A percentile compares a stretch with the other conserved stretches of the same genome.
These are phyloP conservation scores for Phalaenopsis aphrodite DNA, from an alignment of 106 monocot genomes.

Conservation along the genomic window DNA sequence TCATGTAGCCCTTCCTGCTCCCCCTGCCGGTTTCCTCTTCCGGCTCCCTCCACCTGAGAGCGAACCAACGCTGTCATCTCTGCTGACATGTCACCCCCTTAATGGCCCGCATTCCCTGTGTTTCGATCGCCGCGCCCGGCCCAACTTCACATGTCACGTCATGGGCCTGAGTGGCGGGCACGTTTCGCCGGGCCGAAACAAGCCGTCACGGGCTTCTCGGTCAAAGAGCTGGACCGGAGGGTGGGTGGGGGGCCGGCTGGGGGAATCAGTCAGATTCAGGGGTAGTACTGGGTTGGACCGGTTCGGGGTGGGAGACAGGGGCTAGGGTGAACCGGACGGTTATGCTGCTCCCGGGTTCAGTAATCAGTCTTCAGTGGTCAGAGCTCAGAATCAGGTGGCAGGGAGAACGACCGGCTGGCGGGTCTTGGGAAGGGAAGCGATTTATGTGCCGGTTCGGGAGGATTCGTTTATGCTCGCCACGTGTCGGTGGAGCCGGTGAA, in stretches of 20 bases:
- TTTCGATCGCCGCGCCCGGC: neutral
- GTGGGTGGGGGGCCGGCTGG: neutral
- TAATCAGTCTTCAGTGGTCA: neutral
- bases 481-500: neutral
- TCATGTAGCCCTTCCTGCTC: neutral
- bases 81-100: neutral
- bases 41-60: neutral
- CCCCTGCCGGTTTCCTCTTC: neutral
- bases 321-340: neutral
- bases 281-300: neutral
- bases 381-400: slow-evolving; percentile 7
- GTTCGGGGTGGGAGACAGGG: neutral
- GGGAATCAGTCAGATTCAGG: neutral
- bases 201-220: slow-evolving; percentile 11
- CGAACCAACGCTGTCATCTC: neutral
- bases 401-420: neutral
- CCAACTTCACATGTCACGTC: neutral
- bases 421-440: neutral
- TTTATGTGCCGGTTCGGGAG: too few species aligned
- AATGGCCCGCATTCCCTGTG: neutral
- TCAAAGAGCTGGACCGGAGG: neutral
- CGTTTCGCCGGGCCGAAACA: neutral
- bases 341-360: neutral
- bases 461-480: neutral
- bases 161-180: neutral